Base-by-base conservation (phyloP, 1,139 yeast genomes). In the Arxiozyma telluris region DNA sequence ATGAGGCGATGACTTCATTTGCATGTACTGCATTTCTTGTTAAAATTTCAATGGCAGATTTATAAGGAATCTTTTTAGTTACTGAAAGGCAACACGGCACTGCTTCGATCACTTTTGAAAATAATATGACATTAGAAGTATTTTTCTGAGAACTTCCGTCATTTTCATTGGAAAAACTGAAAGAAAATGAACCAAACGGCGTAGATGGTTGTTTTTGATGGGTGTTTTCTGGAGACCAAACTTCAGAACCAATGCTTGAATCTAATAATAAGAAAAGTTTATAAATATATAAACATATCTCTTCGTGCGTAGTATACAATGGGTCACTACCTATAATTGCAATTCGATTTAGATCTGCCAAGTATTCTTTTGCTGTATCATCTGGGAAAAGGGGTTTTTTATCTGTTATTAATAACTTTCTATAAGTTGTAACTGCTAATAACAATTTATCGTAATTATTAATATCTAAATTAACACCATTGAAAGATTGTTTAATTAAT, bases 301-400 rank as follows among this genome's bases (percentile, higher is more conserved):
- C 94, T 55, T 87, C 95, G 62, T 90, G 94, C 50, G 80, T 77
- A 6, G 76, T 75, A 4, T 78, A 73, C 54, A 80, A 79, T 21
- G 66, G 54, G 47, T 66, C 70, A 45, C 61, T 61, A 46, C 66
- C 59, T 11, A 66, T 64, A 8, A 67, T 63, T 1, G 69, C 64
- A 7, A 68, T 61, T 43, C 65, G 64, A 53, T 67, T 64, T 44
- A 68, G 55, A 47, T 64, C 62, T 6, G 64, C 54, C 25, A 64
- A 66, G 47, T 65, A 67, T 44, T 66, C 71, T 51, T 82, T 69
- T 4, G 74, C 73, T 47, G 82, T 84, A 59, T 80, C 83, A 11
- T 83, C 81, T 0, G 97, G 97, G 68, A 88, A 91, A 1, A 75
- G 75, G 0, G 97, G 96, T 57, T 82, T 76, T 41, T 77, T 78